Evolutionary conservation across 306 rosid species (phyloP), one percentile per base, ranked within the genome.

Genomic region (Ziziphus jujuba): DNA sequence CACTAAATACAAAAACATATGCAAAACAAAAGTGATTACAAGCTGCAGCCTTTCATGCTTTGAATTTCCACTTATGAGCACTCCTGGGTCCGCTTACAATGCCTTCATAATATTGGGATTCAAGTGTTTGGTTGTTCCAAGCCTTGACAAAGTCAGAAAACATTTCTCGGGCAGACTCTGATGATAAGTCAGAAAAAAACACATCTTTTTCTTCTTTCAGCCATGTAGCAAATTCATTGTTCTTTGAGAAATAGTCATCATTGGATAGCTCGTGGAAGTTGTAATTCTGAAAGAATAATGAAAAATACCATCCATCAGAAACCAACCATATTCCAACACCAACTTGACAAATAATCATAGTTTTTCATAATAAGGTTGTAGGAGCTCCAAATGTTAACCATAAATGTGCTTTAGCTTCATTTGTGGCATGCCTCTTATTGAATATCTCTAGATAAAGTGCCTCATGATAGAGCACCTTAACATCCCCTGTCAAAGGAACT

Each of bases 211-310:
- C 89, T 73, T 93, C 98, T 74, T 90, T 90, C 71, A 90, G 84
- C 98, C 98, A 93, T 15, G 86, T 85, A 60, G 98, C 84, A 69
- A 93, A 93, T 66, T 93, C 98, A 17, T 88, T 93, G 49, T 88
- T 93, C 93, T 90, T 93, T 0, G 78, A 78, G 77, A 93, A 93
- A 71, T 93, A 93, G 67, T 90, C 97, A 59, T 90, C 97, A 19
- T 53, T 75, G 20, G 95, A 88, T 66, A 93, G 76, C 57, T 90
- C 87, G 67, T 83, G 86, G 69, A 88, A 36, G 23, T 76, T 87
- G 73, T 78, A 66, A 56, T 80, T 75, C 85, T 66, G 71, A 51
- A 78, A 78, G 19, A 71, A 48, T 36, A 34, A 59, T 54, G 24
- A 75, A 31, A n/a, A 58, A 67, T 31, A 24, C 15, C 54, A 43